These are phyloP conservation scores for Amanita pseudoporphyria DNA, from an alignment of 768 basidiomycete species.

Conservation along the genomic window DNA sequence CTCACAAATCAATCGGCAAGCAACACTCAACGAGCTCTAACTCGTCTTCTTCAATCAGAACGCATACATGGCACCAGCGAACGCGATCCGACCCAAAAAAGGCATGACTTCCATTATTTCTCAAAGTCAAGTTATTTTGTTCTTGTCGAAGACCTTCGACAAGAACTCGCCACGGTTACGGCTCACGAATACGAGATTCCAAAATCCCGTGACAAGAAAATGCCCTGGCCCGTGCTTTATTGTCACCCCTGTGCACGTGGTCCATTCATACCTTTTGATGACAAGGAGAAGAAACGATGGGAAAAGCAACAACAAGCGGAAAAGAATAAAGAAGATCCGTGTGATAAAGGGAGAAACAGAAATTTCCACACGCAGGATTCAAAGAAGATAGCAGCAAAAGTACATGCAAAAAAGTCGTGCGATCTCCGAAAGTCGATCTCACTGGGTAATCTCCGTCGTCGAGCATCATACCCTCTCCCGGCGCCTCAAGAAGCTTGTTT, in stretches of 20 bases:
- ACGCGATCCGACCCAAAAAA: slow-evolving; percentile 82
- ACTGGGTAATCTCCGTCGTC: slow-evolving; percentile 65
- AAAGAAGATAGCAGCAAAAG: slow-evolving; percentile 27
- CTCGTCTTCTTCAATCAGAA: slow-evolving; percentile 68
- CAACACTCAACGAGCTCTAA: slow-evolving; percentile 38
- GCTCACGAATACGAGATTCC: slow-evolving; percentile 67
- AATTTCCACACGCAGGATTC: slow-evolving; percentile 23
- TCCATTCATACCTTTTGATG: slow-evolving; percentile 70
- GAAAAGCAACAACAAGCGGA: slow-evolving; percentile 42
- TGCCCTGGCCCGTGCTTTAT: slow-evolving; percentile 78
- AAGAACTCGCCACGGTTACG: slow-evolving; percentile 78
- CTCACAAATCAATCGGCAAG: slow-evolving; percentile 19
- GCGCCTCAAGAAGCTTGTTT: slow-evolving; percentile 15
- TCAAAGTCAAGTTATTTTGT: slow-evolving; percentile 65
- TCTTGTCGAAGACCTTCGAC: slow-evolving; percentile 83
- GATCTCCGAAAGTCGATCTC: slow-evolving; percentile 70
- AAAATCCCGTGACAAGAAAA: slow-evolving; percentile 43
- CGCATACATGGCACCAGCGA: slow-evolving; percentile 81
- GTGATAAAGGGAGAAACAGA: slow-evolving; percentile 28
- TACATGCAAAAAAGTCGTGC: slow-evolving; percentile 22
- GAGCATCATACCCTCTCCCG: slow-evolving; percentile 24
- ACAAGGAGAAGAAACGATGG: slow-evolving; percentile 59
- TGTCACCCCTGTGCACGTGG: slow-evolving; percentile 67
- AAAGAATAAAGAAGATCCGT: slow-evolving; percentile 14
- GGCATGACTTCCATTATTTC: slow-evolving; percentile 88